Conservation (phyloP, 2,329 filamentous ascomycete species). For the Blastomyces emzantsi region DNA sequence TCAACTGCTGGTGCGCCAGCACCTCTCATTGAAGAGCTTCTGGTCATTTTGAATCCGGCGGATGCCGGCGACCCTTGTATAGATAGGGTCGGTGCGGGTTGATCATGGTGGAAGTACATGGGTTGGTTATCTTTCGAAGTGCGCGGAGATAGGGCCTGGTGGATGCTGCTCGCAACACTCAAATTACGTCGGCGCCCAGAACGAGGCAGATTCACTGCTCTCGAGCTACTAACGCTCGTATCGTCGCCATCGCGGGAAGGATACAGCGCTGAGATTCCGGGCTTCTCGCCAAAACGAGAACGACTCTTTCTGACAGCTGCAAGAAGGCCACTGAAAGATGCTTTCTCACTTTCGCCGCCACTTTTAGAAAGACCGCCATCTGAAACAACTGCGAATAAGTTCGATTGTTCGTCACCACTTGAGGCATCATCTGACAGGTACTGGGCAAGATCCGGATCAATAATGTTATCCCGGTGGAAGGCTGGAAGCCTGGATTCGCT, state of each 20-base stretch:
- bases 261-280: constrained; percentile 60
- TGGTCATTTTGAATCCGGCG: constrained; percentile 48
- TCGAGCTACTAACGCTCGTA: constrained; percentile 53
- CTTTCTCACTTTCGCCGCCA: constrained; percentile 61
- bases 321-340: constrained; percentile 62
- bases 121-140: constrained; percentile 48
- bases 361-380: constrained; percentile 55
- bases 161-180: constrained; percentile 69
- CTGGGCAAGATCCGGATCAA: constrained; percentile 88
- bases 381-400: constrained; percentile 67
- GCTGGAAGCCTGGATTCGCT: constrained; percentile 65
- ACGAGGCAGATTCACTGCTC: constrained; percentile 52
- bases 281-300: constrained; percentile 63
- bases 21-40: constrained; percentile 75
- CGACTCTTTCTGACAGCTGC: constrained; percentile 67
- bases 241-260: constrained; percentile 56
- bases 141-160: constrained; percentile 63
- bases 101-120: constrained; percentile 36
- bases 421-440: constrained; percentile 94
- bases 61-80: constrained; percentile 38
- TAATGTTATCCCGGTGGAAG: constrained; percentile 98
- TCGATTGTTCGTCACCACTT: constrained; percentile 85
- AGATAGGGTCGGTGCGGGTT: constrained; percentile 31
- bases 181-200: constrained; percentile 67
- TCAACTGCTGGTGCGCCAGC: constrained; percentile 66